Percentiles rank a stretch among this genome's conserved stretches.
Conservation (phyloP, 2,329 filamentous ascomycete species). For the Clonostachys solani region DNA sequence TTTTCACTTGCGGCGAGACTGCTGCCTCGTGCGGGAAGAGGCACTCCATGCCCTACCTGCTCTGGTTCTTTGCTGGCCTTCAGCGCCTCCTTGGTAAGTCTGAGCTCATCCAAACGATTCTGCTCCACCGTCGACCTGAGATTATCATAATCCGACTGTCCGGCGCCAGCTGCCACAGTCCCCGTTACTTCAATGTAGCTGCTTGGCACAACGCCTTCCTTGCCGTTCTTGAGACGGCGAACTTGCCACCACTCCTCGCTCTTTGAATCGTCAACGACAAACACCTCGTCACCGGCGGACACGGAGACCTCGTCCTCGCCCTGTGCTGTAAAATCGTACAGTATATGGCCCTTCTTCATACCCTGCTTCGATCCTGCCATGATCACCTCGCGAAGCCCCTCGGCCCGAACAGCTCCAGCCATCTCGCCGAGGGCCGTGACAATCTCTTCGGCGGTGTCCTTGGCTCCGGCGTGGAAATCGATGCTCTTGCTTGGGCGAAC, state of each 20-base stretch:
- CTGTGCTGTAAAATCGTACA: slow-evolving; percentile 96
- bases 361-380: slow-evolving; percentile 66
- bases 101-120: slow-evolving; percentile 73
- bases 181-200: slow-evolving; percentile 92
- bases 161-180: slow-evolving; percentile 45
- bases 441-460: slow-evolving; percentile 94
- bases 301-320: slow-evolving; percentile 96
- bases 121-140: slow-evolving; percentile 69
- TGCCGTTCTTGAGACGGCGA: slow-evolving; percentile 81
- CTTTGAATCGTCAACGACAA: slow-evolving; percentile 83
- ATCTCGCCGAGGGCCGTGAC: slow-evolving; percentile 84
- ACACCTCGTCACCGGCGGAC: slow-evolving; percentile 81
- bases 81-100: slow-evolving; percentile 75
- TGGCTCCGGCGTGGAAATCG: slow-evolving; percentile 95
- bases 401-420: slow-evolving; percentile 79
- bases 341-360: slow-evolving; percentile 78
- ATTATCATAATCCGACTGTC: slow-evolving; percentile 44
- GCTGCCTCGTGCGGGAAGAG: slow-evolving; percentile 73
- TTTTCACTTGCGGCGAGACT: slow-evolving; percentile 47
- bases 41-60: slow-evolving; percentile 72
- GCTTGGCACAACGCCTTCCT: slow-evolving; percentile 93
- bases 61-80: slow-evolving; percentile 54
- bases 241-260: slow-evolving; percentile 99
- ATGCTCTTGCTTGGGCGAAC: slow-evolving; percentile 89
- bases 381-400: slow-evolving; percentile 79